phyloP scores from a whole-genome alignment of 2,329 filamentous ascomycete genomes.

The Fusarium oligoseptatum region DNA sequence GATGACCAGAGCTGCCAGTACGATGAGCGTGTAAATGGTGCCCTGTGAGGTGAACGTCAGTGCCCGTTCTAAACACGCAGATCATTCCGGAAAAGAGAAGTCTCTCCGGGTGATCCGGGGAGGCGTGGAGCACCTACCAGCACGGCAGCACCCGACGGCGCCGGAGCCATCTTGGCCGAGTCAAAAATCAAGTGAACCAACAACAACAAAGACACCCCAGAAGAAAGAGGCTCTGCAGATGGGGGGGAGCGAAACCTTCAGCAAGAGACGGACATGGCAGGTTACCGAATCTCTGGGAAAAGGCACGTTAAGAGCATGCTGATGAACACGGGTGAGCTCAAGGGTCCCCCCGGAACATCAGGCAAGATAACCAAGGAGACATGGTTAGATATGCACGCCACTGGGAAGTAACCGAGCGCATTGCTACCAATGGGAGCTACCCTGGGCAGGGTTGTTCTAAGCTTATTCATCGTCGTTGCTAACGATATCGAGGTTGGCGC shows the following conservation, averaged over 20 bases:
- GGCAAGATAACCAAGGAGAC: background rate
- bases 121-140: constrained; percentile 2
- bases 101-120: background rate
- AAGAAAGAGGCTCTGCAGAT: background rate
- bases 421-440: background rate
- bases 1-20: background rate
- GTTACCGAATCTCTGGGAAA: background rate
- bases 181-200: background rate
- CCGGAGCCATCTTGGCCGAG: constrained; percentile 1
- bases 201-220: background rate
- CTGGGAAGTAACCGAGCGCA: background rate
- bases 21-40: constrained; percentile 11
- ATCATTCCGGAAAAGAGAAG: background rate
- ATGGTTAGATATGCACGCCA: constrained; percentile 3
- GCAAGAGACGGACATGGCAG: background rate
- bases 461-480: background rate
- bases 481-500: constrained; percentile 3
- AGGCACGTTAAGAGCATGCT: background rate
- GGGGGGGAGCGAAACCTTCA: background rate
- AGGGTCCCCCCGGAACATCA: background rate
- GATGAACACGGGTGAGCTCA: background rate
- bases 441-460: background rate
- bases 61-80: background rate
- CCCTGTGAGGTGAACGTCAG: background rate
- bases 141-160: constrained; percentile 8